A percentile compares a stretch with the other conserved stretches of the same genome.
phyloP scores from a whole-genome alignment of 306 rosid genomes.

The Cucurbita moschata region DNA sequence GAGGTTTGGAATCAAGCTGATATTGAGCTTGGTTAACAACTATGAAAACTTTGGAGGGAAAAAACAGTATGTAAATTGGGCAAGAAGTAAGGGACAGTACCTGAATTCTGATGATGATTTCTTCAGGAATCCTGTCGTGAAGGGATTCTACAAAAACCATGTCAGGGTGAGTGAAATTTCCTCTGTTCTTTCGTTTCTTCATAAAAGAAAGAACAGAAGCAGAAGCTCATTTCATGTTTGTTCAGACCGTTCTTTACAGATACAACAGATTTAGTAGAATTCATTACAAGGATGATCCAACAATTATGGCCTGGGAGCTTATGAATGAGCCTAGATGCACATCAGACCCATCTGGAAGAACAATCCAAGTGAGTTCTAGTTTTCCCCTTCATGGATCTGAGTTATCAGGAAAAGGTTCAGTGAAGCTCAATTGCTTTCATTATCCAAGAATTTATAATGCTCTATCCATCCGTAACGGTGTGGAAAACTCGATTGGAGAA shows the following conservation, averaged over 20 bases:
- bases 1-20: conserved; percentile 69
- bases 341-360: conserved; percentile 85
- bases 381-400: conserved; percentile 4
- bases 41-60: conserved; percentile 83
- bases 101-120: conserved; percentile 80
- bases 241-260: conserved; percentile 59
- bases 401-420: not conserved
- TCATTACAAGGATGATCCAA: conserved; percentile 72
- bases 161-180: conserved; percentile 31
- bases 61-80: conserved; percentile 94
- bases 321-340: conserved; percentile 87
- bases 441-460: not conserved
- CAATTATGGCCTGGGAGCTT: conserved; percentile 98
- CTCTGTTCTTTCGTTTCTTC: not conserved
- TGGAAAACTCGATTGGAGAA: too few species aligned
- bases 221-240: not conserved
- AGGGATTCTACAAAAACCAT: conserved; percentile 72
- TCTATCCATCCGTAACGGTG: not conserved
- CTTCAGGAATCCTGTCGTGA: conserved; percentile 56
- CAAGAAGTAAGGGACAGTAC: conserved; percentile 61
- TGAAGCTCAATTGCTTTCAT: not conserved
- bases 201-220: not conserved
- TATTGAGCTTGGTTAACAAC: conserved; percentile 80
- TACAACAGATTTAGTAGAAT: conserved; percentile 51
- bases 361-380: conserved; percentile 46